Conservation (phyloP, 225 moss, liverwort and hornwort species). For the Thuidium tamariscinum region DNA sequence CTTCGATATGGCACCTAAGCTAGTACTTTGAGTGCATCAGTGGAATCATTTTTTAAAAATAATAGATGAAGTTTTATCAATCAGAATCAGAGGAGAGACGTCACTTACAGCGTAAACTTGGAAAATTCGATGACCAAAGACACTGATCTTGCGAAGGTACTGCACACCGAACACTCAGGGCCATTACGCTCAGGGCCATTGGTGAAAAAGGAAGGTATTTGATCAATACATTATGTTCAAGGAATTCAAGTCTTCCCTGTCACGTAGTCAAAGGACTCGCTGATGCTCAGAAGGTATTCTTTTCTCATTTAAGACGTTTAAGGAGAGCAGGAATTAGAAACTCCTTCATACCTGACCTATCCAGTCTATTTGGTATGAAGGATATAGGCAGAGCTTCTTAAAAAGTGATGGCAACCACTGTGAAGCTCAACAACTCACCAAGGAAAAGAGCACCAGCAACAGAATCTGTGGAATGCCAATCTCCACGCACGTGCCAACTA, state of each 20-base stretch:
- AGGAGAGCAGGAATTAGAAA: neutral
- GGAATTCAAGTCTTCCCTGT: neutral
- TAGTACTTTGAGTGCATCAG: neutral
- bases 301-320: neutral
- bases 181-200: neutral
- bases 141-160: constrained; percentile 76
- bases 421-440: constrained; percentile 52
- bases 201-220: neutral
- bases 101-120: constrained; percentile 88
- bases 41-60: neutral
- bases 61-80: neutral
- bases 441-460: constrained; percentile 67
- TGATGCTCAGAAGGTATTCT: neutral
- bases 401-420: neutral
- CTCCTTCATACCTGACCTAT: neutral
- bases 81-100: neutral
- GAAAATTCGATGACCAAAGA: constrained; percentile 78
- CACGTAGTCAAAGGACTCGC: neutral
- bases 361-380: neutral
- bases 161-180: constrained; percentile 24
- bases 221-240: neutral
- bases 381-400: neutral
- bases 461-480: constrained; percentile 83
- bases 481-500: constrained; percentile 79
- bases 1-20: neutral